Percentiles rank a stretch among this genome's conserved stretches.
phyloP scores from a whole-genome alignment of 2,329 filamentous ascomycete species.

The Neofusicoccum ribis region DNA sequence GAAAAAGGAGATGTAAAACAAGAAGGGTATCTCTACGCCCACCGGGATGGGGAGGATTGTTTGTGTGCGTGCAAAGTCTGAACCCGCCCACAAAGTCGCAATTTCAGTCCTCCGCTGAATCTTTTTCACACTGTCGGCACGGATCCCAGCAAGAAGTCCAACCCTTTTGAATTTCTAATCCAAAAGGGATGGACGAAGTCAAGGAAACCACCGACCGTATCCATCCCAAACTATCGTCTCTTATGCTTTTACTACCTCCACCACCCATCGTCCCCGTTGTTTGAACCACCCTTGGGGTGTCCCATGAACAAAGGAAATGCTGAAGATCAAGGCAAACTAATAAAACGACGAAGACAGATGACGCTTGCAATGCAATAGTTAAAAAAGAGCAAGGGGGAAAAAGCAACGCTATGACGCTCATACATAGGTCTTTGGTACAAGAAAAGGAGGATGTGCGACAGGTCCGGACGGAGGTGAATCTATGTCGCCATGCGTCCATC shows the following conservation, averaged over 20 bases:
- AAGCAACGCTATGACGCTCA: constrained; percentile 42
- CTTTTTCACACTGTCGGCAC: background rate
- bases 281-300: background rate
- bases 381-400: constrained; percentile 25
- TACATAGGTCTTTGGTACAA: constrained; percentile 42
- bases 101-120: constrained; percentile 13
- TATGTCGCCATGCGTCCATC: constrained; percentile 9
- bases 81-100: constrained; percentile 14
- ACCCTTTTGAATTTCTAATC: constrained; percentile 17
- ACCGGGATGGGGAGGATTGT: constrained; percentile 17
- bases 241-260: constrained; percentile 11
- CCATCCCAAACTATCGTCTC: constrained; percentile 12
- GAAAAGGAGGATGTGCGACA: constrained; percentile 23
- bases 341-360: constrained; percentile 16
- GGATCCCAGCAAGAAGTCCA: constrained; percentile 1
- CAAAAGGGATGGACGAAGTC: constrained; percentile 9
- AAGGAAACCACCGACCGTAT: constrained; percentile 16
- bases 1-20: constrained; percentile 13
- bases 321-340: constrained; percentile 8
- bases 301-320: constrained; percentile 19
- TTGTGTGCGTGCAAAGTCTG: background rate
- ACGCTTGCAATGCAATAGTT: constrained; percentile 20
- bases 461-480: constrained; percentile 1
- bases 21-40: constrained; percentile 22
- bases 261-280: background rate